phyloP scores from a whole-genome alignment of 106 monocot genomes.

The Apostasia ramifera region DNA sequence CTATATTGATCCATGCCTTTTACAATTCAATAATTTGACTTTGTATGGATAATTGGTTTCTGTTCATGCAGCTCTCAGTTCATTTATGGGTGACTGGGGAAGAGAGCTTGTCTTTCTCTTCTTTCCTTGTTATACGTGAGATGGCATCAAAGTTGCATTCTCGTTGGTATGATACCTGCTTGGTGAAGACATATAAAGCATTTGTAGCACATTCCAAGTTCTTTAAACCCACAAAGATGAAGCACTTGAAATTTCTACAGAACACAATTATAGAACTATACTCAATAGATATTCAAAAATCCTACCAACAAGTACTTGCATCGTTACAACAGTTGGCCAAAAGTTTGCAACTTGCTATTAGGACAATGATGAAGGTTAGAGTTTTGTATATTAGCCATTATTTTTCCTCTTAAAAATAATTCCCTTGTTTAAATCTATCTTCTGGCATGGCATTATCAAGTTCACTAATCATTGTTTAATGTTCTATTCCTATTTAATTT shows the following conservation, averaged over 20 bases:
- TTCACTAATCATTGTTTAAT: no score
- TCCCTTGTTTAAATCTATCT: no score
- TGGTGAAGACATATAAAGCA: conserved; percentile 42
- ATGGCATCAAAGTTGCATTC: conserved; percentile 27
- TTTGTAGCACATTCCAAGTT: conserved; percentile 59
- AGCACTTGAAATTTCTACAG: conserved; percentile 44
- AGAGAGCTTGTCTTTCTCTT: conserved; percentile 48
- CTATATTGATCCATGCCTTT: no score
- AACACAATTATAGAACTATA: conserved; percentile 55
- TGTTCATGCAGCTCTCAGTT: conserved; percentile 46
- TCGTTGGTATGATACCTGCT: conserved; percentile 44
- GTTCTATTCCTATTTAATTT: not conserved
- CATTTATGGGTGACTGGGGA: conserved; percentile 91
- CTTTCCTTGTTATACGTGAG: conserved; percentile 55
- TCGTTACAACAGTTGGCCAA: conserved; percentile 55
- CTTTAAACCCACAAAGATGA: conserved; percentile 48
- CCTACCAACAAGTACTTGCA: conserved; percentile 33
- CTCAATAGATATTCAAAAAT: conserved; percentile 57
- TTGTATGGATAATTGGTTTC: no score
- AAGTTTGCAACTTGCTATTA: conserved; percentile 39
- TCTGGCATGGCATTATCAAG: no score
- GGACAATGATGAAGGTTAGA: conserved; percentile 67
- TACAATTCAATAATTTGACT: no score
- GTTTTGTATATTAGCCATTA: not conserved
- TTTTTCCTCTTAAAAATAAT: not conserved